Conservation (phyloP, 2,329 filamentous ascomycete genomes). For the Stemphylium vesicarium region DNA sequence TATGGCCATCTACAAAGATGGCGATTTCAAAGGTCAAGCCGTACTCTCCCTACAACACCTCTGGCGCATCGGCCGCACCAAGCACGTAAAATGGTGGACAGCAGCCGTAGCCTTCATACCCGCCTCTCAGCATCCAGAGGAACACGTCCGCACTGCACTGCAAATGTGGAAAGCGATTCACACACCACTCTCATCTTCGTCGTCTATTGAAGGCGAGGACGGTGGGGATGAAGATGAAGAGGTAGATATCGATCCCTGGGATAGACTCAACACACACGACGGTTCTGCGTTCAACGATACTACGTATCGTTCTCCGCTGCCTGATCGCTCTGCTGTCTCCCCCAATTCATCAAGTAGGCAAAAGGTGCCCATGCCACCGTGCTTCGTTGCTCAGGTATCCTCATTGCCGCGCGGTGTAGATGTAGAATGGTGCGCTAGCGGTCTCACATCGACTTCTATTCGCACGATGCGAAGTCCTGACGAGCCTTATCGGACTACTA, state of each 20-base stretch:
- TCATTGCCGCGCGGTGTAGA: slow-evolving; percentile 74
- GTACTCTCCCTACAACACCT: slow-evolving; percentile 85
- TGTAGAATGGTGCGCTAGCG: slow-evolving; percentile 84
- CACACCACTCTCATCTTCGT: not conserved
- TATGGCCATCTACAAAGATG: slow-evolving; percentile 65
- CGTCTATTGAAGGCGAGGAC: slow-evolving; percentile 50
- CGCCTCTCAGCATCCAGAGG: slow-evolving; percentile 4
- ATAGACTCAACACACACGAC: slow-evolving; percentile 67
- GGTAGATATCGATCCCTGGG: slow-evolving; percentile 69
- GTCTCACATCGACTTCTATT: slow-evolving; percentile 50
- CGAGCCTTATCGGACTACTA: not conserved
- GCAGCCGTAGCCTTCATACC: slow-evolving; percentile 66
- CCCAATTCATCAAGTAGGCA: not conserved
- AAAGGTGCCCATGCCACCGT: slow-evolving; percentile 59
- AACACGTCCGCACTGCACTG: slow-evolving; percentile 47
- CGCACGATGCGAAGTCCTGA: not conserved
- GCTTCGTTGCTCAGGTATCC: slow-evolving; percentile 78
- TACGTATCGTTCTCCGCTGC: slow-evolving; percentile 52
- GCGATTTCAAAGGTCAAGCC: slow-evolving; percentile 63
- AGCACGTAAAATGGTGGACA: slow-evolving; percentile 75
- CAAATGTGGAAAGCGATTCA: slow-evolving; percentile 53
- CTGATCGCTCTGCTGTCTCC: slow-evolving; percentile 18
- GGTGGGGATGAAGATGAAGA: slow-evolving; percentile 46
- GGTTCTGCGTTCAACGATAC: slow-evolving; percentile 25
- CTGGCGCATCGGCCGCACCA: slow-evolving; percentile 77